Percentiles rank a stretch among this genome's conserved stretches.
Conservation (phyloP, 2,329 filamentous ascomycete species). For the Alternaria novae-zelandiae region DNA sequence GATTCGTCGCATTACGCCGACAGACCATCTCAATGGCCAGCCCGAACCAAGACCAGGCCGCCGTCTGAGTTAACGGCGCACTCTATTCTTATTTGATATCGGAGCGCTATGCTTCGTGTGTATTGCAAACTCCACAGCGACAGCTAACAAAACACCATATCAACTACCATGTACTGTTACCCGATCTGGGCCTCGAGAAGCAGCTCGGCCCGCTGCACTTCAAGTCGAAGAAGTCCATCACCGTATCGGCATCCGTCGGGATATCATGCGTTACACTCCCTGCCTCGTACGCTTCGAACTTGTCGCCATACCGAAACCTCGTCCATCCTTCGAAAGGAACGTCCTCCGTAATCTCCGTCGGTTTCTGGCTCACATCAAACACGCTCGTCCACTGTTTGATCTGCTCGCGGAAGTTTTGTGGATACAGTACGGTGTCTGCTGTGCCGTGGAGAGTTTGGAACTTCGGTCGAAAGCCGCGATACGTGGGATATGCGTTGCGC, state of each 20-base stretch:
- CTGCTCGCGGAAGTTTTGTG: conserved; percentile 43
- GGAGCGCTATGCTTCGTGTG: not conserved
- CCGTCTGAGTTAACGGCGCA: not conserved
- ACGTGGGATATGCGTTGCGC: conserved; percentile 37
- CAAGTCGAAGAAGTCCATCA: conserved; percentile 44
- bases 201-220: conserved; percentile 27
- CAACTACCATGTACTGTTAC: not conserved
- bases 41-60: not conserved
- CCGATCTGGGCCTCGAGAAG: conserved; percentile 19
- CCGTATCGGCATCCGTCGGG: conserved; percentile 38
- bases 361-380: conserved; percentile 31
- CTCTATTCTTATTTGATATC: not conserved
- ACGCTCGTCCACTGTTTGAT: conserved; percentile 46
- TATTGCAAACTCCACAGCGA: not conserved
- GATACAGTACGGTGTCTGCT: conserved; percentile 34
- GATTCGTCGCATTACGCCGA: not conserved
- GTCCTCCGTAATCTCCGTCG: conserved; percentile 28
- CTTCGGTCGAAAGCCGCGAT: conserved; percentile 40
- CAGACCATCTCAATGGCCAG: not conserved
- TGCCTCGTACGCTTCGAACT: conserved; percentile 43
- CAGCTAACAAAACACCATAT: not conserved
- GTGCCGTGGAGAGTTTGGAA: conserved; percentile 42
- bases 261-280: conserved; percentile 40
- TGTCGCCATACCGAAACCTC: conserved; percentile 33
- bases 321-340: conserved; percentile 43